Conservation (phyloP, 768 basidiomycete genomes). For the Filobasidium floriforme region DNA sequence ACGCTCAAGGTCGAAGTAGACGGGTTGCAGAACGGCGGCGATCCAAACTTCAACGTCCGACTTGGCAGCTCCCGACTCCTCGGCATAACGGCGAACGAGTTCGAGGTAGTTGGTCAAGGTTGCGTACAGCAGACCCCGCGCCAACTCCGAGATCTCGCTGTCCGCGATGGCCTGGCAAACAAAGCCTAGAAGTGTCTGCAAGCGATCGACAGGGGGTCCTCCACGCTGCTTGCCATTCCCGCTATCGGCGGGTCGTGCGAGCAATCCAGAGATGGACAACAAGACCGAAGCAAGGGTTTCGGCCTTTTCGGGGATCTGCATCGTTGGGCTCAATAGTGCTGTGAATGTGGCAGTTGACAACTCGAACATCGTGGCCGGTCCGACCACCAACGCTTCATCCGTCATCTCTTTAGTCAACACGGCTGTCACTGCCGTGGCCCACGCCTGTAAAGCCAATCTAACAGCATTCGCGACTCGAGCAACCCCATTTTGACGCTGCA, state of each 20-base stretch:
- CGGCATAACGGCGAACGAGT: background rate
- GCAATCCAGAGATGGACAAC: slow-evolving; percentile 4
- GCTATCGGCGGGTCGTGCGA: background rate
- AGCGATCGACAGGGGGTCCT: slow-evolving; percentile 13
- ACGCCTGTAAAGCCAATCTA: slow-evolving; percentile 6
- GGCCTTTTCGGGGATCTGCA: slow-evolving; percentile 12
- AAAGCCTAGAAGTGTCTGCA: slow-evolving; percentile 9
- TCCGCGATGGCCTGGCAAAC: slow-evolving; percentile 8
- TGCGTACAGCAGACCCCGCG: slow-evolving; percentile 18
- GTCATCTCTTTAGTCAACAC: slow-evolving; percentile 11
- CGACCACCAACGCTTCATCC: background rate
- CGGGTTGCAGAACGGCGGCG: slow-evolving; percentile 3
- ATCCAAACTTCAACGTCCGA: slow-evolving; percentile 5
- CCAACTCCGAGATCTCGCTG: slow-evolving; percentile 13
- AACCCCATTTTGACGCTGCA: slow-evolving; percentile 15
- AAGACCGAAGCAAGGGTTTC: slow-evolving; percentile 12
- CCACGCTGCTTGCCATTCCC: background rate
- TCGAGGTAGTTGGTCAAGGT: slow-evolving; percentile 16
- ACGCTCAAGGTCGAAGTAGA: slow-evolving; percentile 11
- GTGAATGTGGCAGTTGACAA: slow-evolving; percentile 8
- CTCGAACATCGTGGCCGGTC: slow-evolving; percentile 15
- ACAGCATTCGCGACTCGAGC: slow-evolving; percentile 8
- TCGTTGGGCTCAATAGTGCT: background rate
- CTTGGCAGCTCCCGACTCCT: background rate
- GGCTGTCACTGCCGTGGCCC: slow-evolving; percentile 13